Percentiles rank a stretch among this genome's conserved stretches.
Evolutionary conservation across 768 basidiomycete genomes (phyloP).

Genomic region (Trametopsis cervina): DNA sequence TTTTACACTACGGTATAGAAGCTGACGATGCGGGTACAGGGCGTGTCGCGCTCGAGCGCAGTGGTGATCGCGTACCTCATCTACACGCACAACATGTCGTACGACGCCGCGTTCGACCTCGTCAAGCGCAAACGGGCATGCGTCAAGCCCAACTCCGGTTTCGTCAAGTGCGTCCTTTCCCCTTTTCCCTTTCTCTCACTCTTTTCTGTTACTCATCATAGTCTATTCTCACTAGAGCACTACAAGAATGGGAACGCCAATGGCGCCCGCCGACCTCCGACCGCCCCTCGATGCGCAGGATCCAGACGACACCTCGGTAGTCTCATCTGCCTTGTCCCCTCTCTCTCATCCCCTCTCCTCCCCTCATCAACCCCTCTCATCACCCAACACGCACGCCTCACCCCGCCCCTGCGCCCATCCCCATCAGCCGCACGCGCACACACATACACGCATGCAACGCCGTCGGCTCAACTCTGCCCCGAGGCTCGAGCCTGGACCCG

Average conservation of each 20-base stretch:
- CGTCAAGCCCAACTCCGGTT: conserved; percentile 73
- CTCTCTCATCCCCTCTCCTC: conserved; percentile 10
- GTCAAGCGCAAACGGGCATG: conserved; percentile 64
- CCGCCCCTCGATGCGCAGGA: conserved; percentile 8
- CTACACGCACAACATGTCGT: conserved; percentile 64
- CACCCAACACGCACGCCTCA: too few relatives aligned
- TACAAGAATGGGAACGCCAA: conserved; percentile 26
- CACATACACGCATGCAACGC: too few relatives aligned
- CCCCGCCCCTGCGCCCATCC: too few relatives aligned
- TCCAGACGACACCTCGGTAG: conserved; percentile 9
- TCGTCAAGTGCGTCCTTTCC: conserved; percentile 33
- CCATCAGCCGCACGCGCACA: too few relatives aligned
- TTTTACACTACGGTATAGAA: neutral
- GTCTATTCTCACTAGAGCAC: too few relatives aligned
- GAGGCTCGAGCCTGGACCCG: too few relatives aligned
- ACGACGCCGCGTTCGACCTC: conserved; percentile 54
- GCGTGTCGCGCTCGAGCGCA: conserved; percentile 70
- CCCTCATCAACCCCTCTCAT: conserved; percentile 3
- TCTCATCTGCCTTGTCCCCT: conserved; percentile 10
- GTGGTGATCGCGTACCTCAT: conserved; percentile 82
- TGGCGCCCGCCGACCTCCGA: conserved; percentile 16
- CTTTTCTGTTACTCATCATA: neutral
- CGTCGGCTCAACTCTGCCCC: too few relatives aligned
- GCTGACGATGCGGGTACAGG: conserved; percentile 35
- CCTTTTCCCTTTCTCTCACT: neutral